Evolutionary conservation across 2,329 filamentous ascomycete genomes (phyloP).

Genomic region (Didymellaceae sp.): DNA sequence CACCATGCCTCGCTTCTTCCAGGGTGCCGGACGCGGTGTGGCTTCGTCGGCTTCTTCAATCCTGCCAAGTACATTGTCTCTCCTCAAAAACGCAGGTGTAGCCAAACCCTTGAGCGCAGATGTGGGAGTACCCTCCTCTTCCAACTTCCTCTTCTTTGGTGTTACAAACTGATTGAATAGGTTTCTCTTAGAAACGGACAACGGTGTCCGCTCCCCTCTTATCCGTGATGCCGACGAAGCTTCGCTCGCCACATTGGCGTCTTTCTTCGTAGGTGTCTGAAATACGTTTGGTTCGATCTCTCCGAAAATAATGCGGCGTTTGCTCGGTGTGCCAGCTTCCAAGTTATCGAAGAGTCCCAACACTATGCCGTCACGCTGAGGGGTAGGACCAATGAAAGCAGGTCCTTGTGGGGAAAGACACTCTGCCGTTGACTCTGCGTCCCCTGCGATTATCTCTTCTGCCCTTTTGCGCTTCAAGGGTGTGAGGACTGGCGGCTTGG

Average conservation of each 20-base stretch:
- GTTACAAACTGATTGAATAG: conserved; percentile 70
- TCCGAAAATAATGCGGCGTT: conserved; percentile 37
- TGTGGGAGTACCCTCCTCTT: conserved; percentile 47
- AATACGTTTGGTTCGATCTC: conserved; percentile 43
- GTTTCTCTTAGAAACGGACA: conserved; percentile 65
- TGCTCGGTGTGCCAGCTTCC: conserved; percentile 57
- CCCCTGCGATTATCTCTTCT: conserved; percentile 25
- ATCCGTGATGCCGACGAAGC: conserved; percentile 37
- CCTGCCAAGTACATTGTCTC: conserved; percentile 58
- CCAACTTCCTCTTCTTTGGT: conserved; percentile 56
- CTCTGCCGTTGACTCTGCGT: conserved; percentile 19
- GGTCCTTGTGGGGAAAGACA: conserved; percentile 42
- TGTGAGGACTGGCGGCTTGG: conserved; percentile 28
- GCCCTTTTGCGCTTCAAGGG: conserved; percentile 43
- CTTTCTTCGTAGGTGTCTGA: conserved; percentile 52
- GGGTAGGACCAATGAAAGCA: conserved; percentile 72
- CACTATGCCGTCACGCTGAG: conserved; percentile 78
- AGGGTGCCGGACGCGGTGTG: conserved; percentile 47
- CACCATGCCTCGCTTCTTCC: conserved; percentile 59
- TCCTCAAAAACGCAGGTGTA: conserved; percentile 74
- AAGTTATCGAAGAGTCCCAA: conserved; percentile 79
- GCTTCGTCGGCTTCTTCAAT: conserved; percentile 62
- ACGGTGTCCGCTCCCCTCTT: conserved; percentile 54
- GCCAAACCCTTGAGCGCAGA: conserved; percentile 57
- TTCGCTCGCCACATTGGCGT: conserved; percentile 33